Percentiles rank a stretch among this genome's conserved stretches.
phyloP scores from a whole-genome alignment of 495 filamentous ascomycete species.

The Penicillium lagena region DNA sequence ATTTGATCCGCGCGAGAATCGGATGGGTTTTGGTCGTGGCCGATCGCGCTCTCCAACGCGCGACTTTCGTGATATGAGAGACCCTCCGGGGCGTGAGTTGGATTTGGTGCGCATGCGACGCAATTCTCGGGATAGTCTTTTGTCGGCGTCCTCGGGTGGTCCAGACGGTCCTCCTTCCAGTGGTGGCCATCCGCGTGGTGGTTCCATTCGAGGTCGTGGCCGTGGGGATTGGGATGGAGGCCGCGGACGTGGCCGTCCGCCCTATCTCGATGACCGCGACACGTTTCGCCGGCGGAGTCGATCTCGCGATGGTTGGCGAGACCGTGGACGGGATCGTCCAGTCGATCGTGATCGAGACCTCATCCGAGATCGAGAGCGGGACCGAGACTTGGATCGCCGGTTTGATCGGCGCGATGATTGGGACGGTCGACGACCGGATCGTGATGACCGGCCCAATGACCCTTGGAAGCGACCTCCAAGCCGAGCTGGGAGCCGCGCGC shows the following conservation, averaged over 20 bases:
- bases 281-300: constrained; percentile 53
- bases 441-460: constrained; percentile 52
- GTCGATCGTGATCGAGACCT: constrained; percentile 34
- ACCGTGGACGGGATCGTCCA: constrained; percentile 34
- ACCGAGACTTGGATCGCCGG: constrained; percentile 32
- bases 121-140: constrained; percentile 54
- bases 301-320: constrained; percentile 61
- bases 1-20: constrained; percentile 36
- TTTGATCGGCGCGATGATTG: constrained; percentile 43
- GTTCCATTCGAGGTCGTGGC: constrained; percentile 55
- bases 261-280: constrained; percentile 59
- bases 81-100: constrained; percentile 29
- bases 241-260: constrained; percentile 45
- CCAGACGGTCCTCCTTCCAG: constrained; percentile 52
- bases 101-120: constrained; percentile 46
- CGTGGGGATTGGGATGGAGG: constrained; percentile 61
- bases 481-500: constrained; percentile 35
- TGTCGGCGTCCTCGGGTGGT: constrained; percentile 61
- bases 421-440: constrained; percentile 31
- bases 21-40: constrained; percentile 35
- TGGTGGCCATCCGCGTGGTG: constrained; percentile 47
- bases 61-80: constrained; percentile 45
- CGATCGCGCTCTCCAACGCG: constrained; percentile 41
- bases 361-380: constrained; percentile 27
- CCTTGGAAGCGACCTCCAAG: constrained; percentile 40